Evolutionary conservation across 768 basidiomycete species (phyloP).

Genomic region (Sporobolomyces roseus): DNA sequence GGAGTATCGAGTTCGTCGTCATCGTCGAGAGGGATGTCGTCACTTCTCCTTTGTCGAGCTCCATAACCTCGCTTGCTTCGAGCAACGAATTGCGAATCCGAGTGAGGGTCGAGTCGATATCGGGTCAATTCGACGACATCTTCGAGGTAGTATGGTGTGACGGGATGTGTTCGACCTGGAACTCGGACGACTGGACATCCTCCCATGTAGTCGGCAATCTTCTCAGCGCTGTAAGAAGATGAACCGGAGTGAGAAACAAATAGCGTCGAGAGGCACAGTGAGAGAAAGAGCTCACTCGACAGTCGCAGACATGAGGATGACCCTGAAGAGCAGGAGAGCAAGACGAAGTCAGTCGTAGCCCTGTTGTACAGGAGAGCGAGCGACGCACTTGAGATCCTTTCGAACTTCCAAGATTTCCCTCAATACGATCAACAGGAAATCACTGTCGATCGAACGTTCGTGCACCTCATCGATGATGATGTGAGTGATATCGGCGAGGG

Average conservation of each 20-base stretch:
- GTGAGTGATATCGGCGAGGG: slow-evolving; percentile 93
- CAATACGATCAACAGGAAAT: slow-evolving; percentile 90
- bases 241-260: background rate
- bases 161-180: slow-evolving; percentile 92
- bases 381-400: slow-evolving; percentile 71
- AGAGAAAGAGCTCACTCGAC: slow-evolving; percentile 57
- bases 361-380: background rate
- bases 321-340: slow-evolving; percentile 52
- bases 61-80: slow-evolving; percentile 37
- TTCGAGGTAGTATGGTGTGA: slow-evolving; percentile 77
- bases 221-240: slow-evolving; percentile 56
- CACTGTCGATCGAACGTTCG: slow-evolving; percentile 93
- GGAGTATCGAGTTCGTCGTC: slow-evolving; percentile 50
- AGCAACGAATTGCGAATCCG: slow-evolving; percentile 61
- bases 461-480: slow-evolving; percentile 96
- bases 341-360: slow-evolving; percentile 9
- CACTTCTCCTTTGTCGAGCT: slow-evolving; percentile 51
- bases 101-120: slow-evolving; percentile 41
- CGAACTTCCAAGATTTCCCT: slow-evolving; percentile 73
- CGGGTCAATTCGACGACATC: slow-evolving; percentile 76
- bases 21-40: slow-evolving; percentile 56
- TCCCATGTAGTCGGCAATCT: slow-evolving; percentile 84
- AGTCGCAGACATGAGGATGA: slow-evolving; percentile 95
- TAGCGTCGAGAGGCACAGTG: too few species aligned
- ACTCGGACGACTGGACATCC: slow-evolving; percentile 74